Base-by-base conservation (phyloP, 108 stramenopile species). In the Asterionellopsis glacialis region DNA sequence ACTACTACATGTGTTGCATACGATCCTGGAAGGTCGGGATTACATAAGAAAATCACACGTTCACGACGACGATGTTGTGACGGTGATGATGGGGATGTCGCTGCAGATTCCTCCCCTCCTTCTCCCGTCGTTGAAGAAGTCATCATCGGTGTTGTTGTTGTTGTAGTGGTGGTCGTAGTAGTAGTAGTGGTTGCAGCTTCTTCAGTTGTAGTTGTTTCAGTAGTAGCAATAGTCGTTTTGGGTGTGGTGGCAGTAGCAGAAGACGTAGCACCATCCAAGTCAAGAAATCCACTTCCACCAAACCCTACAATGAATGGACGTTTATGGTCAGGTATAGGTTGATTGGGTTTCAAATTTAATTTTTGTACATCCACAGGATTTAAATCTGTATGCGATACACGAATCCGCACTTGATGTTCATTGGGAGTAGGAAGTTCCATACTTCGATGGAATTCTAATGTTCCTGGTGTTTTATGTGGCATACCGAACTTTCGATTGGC, bases 311-410 rank as follows among this genome's bases (percentile, higher is more conserved):
- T 64, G 51, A 77, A 67, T 18, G 65, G 64, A 12, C 64, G 55
- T 28, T 28, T 55, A 13, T 50, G 57, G 21, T 57, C 59, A 16
- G 51, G 44, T 21, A 43, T 53, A 13, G 45, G 21, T 22, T 39
- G 14, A 47, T 18, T 23, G 25, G 44, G 23, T 11, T 18, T 45
- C 45, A 18, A 49, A 13, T 12, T 16, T 6, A 77, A 55, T 45
- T 81, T 81, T 41, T 81, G 80, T 21, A 74, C 53, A 54, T 81
- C 80, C 11, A 81, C 80, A 12, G 80, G 80, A 49, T 81, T 81
- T 22, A 74, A 40, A 39, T 81, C 80, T 28, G 64, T 45, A 44
- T 62, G 73, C n/a, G 41, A 26, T 7, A 81, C 73, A 28, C 54
- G 39, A 42, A 79, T 61, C 13, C 71, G 51, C 0, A 79, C 59